Percentiles rank a stretch among this genome's conserved stretches.
Evolutionary conservation across 148 eudicot genomes (phyloP).

Genomic region (Persicaria maculosa): DNA sequence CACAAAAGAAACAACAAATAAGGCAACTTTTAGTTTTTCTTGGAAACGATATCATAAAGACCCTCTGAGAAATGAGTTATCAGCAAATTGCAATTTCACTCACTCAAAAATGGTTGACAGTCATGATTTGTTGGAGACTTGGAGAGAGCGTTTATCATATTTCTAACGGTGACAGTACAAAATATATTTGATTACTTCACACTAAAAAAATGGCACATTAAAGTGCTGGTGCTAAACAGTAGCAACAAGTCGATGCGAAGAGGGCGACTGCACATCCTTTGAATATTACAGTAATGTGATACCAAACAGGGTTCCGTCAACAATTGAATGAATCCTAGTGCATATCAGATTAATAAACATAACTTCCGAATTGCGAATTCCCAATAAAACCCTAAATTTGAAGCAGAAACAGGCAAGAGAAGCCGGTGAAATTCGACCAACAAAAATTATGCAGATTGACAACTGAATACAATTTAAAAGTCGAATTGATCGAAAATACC

Average conservation of each 20-base stretch:
- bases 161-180: too few relatives aligned
- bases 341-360: not conserved
- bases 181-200: not conserved
- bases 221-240: too few relatives aligned
- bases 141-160: not conserved
- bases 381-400: not conserved
- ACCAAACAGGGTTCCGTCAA: not conserved
- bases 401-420: not conserved
- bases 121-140: not conserved
- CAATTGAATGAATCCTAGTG: not conserved
- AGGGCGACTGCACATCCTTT: not conserved
- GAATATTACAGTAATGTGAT: not conserved
- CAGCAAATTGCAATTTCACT: not conserved
- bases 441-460: not conserved
- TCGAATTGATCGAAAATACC: slow-evolving; percentile 13
- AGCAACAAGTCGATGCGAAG: not conserved
- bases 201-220: not conserved
- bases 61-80: too few relatives aligned
- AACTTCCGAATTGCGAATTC: not conserved
- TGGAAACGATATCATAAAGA: not conserved
- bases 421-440: not conserved
- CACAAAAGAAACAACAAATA: not conserved
- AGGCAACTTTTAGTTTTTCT: not conserved
- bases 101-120: not conserved
- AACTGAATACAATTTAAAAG: not conserved